These are phyloP conservation scores for Castanea crenata DNA, from an alignment of 306 rosid species.

Conservation along the genomic window DNA sequence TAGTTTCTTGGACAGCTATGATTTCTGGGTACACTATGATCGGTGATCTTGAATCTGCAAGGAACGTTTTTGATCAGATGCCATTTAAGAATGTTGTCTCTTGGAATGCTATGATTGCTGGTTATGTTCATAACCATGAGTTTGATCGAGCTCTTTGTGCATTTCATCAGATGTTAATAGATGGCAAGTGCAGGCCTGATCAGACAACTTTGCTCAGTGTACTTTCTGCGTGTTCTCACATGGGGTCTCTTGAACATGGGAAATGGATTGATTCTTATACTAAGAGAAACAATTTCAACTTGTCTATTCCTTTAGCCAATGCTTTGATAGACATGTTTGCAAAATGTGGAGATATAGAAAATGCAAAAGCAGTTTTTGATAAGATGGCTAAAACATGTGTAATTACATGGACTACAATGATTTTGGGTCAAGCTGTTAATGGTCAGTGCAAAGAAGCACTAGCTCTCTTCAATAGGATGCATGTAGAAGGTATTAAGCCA, in stretches of 20 bases:
- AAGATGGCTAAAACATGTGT: conserved; percentile 27
- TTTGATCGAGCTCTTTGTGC: conserved; percentile 27
- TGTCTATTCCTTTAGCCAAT: conserved; percentile 29
- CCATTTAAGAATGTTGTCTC: conserved; percentile 28
- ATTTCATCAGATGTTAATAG: conserved; percentile 25
- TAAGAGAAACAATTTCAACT: conserved; percentile 10
- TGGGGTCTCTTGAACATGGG: conserved; percentile 40
- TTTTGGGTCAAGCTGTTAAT: conserved; percentile 33
- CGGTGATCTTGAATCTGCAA: conserved; percentile 26
- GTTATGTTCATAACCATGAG: conserved; percentile 30
- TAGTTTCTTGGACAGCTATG: conserved; percentile 31
- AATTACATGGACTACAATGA: conserved; percentile 37
- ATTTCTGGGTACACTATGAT: conserved; percentile 18
- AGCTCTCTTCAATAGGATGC: conserved; percentile 28
- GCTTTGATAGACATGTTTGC: conserved; percentile 36
- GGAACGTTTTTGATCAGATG: conserved; percentile 25
- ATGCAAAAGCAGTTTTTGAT: conserved; percentile 27
- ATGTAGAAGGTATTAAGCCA: conserved; percentile 21
- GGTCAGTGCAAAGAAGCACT: conserved; percentile 32
- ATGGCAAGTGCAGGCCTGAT: conserved; percentile 31
- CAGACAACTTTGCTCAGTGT: conserved; percentile 28
- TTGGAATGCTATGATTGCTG: conserved; percentile 36
- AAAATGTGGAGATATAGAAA: conserved; percentile 31
- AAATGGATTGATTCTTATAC: conserved; percentile 34
- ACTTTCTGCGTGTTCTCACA: conserved; percentile 33